Conservation (phyloP, 225 moss, liverwort and hornwort genomes). For the Rhytidiadelphus loreus region DNA sequence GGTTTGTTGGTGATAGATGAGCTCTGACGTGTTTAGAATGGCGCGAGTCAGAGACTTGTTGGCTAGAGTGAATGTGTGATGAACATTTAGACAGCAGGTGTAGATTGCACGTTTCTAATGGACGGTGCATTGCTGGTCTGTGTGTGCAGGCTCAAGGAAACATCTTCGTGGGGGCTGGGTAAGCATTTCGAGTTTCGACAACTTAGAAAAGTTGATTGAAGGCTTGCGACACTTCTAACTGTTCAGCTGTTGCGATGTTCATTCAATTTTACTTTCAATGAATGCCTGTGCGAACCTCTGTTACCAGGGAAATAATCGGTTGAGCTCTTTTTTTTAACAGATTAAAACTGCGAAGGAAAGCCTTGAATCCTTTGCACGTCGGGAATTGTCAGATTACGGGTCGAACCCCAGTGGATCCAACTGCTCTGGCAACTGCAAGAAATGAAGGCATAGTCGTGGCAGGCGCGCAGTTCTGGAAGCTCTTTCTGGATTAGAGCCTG, state of each 20-base stretch:
- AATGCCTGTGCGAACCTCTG: neutral
- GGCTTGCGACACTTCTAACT: neutral
- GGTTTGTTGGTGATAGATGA: neutral
- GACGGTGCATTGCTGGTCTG: neutral
- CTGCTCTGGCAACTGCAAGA: neutral
- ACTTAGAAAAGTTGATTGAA: neutral
- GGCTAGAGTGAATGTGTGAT: neutral
- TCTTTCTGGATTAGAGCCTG: neutral
- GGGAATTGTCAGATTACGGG: constrained; percentile 3
- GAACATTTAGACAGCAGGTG: neutral
- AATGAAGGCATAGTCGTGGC: neutral
- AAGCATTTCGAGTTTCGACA: neutral
- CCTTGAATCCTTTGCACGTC: constrained; percentile 2
- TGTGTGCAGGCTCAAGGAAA: neutral
- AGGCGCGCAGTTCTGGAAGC: neutral
- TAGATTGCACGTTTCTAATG: neutral
- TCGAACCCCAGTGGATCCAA: neutral
- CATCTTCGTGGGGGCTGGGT: neutral
- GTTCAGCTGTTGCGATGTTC: neutral
- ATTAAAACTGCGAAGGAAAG: neutral
- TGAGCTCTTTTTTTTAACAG: neutral
- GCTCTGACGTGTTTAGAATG: neutral
- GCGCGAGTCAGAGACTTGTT: neutral
- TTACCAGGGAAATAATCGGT: neutral
- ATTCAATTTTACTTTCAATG: neutral